Base-by-base conservation (phyloP, 257 asterid species). In the Plantago elongata region DNA sequence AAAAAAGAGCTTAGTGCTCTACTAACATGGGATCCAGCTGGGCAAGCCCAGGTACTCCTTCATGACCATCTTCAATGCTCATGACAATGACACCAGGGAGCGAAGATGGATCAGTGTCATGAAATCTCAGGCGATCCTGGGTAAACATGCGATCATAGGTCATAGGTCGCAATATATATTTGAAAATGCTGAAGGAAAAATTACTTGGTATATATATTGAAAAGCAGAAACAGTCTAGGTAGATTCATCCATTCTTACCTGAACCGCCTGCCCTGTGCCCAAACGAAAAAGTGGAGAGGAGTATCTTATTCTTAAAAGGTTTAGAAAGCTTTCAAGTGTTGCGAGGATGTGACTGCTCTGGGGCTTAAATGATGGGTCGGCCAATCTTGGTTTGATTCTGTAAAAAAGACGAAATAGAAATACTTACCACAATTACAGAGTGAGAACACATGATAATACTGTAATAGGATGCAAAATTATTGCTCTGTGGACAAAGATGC, bases 211-310 rank as follows among this genome's bases (percentile, higher is more conserved):
- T 52, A 10, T 8, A 38, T 0, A 58, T 50, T 43, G 18, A 62
- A 69, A 30, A n/a, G 13, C 47, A 22, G 0, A 51, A 37, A 27
- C 45, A 14, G 50, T 18, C 30, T 18, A 27, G 43, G 54, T 16
- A 5, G 14, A 47, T 45, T 40, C 30, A 63, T 67, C 37, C 51
- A 45, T 55, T 72, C 79, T 77, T 54, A 89, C 99, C 99, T 84
- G 95, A 58, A 89, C 76, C n/a, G 73, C 81, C 45, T 76, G 79
- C 45, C 89, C 86, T 37, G 93, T 75, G 62, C 56, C 73, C 82
- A 92, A 68, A 66, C 95, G 97, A 75, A 92, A 89, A 74, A 92
- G 95, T 40, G 97, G 97, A 47, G 99, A 84, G 62, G 99, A 89
- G 79, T 86, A 92, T 84, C 99, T 76, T 72, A 92, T 92, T 44